A percentile compares a stretch with the other conserved stretches of the same genome.
These are phyloP conservation scores for Leptographium galeiforme DNA, from an alignment of 2,329 filamentous ascomycete species.

Conservation along the genomic window DNA sequence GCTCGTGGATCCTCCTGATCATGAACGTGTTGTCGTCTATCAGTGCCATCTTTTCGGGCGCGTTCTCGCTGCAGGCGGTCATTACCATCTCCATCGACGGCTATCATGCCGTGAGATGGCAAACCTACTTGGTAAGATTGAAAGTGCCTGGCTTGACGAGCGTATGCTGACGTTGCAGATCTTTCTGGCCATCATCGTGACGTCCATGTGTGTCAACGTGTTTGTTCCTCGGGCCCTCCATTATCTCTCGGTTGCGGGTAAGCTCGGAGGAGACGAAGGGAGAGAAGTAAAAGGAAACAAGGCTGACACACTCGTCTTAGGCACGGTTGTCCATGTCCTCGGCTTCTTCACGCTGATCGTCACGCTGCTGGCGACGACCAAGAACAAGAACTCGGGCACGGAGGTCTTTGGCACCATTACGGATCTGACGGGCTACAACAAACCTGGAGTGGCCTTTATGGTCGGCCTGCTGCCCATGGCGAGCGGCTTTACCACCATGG, in stretches of 20 bases:
- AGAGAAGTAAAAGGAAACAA: neutral
- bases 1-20: conserved; percentile 1
- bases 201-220: neutral
- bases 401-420: neutral
- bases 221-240: neutral
- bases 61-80: conserved; percentile 1
- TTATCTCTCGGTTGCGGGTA: neutral
- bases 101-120: neutral
- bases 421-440: conserved; percentile 2
- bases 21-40: conserved; percentile 2
- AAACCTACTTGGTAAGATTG: neutral
- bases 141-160: neutral
- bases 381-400: neutral
- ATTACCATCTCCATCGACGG: conserved; percentile 1
- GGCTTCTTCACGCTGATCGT: conserved; percentile 2
- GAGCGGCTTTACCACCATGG: conserved; percentile 3
- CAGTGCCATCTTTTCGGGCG: conserved; percentile 2
- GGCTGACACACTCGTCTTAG: neutral
- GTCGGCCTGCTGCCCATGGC: conserved; percentile 2
- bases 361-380: neutral
- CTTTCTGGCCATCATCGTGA: neutral
- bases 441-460: conserved; percentile 1
- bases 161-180: neutral
- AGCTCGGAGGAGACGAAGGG: neutral
- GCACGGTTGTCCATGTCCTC: neutral